Conservation (phyloP, 2,329 filamentous ascomycete species). For the Nakataea oryzae region DNA sequence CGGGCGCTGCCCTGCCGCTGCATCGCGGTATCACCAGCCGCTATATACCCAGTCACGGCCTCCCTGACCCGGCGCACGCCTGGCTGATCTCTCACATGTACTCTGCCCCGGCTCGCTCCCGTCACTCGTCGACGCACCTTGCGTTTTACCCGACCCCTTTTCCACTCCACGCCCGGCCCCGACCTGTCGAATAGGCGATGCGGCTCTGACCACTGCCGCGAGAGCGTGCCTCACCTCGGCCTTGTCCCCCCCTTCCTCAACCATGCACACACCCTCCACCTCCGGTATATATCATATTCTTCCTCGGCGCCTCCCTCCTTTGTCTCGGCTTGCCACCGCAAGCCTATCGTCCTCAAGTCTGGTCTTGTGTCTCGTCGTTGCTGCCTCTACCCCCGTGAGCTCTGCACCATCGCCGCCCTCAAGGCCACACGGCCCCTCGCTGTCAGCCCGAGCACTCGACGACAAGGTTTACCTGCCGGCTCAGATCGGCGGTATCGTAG, state of each 20-base stretch:
- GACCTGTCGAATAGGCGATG: slow-evolving; percentile 19
- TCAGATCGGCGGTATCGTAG: slow-evolving; percentile 75
- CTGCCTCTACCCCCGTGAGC: background rate
- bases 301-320: slow-evolving; percentile 9
- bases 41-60: slow-evolving; percentile 38
- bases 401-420: slow-evolving; percentile 36
- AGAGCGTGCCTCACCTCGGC: background rate
- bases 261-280: slow-evolving; percentile 23
- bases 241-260: slow-evolving; percentile 16
- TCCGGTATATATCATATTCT: slow-evolving; percentile 13
- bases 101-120: slow-evolving; percentile 10
- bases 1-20: slow-evolving; percentile 16
- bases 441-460: slow-evolving; percentile 47
- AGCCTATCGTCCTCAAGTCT: background rate
- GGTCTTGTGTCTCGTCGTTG: slow-evolving; percentile 5
- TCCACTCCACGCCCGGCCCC: background rate
- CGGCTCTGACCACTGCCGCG: slow-evolving; percentile 12
- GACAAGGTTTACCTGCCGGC: slow-evolving; percentile 60
- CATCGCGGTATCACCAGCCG: slow-evolving; percentile 35
- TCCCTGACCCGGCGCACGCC: slow-evolving; percentile 7
- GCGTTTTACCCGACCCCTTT: slow-evolving; percentile 34
- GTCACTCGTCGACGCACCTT: slow-evolving; percentile 33
- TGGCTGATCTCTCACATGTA: slow-evolving; percentile 15
- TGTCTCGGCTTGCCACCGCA: background rate
- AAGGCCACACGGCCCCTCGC: slow-evolving; percentile 47